Percentiles rank a stretch among this genome's conserved stretches.
These are phyloP conservation scores for Talaromyces stipitatus DNA, from an alignment of 495 filamentous ascomycete genomes.

Conservation along the genomic window DNA sequence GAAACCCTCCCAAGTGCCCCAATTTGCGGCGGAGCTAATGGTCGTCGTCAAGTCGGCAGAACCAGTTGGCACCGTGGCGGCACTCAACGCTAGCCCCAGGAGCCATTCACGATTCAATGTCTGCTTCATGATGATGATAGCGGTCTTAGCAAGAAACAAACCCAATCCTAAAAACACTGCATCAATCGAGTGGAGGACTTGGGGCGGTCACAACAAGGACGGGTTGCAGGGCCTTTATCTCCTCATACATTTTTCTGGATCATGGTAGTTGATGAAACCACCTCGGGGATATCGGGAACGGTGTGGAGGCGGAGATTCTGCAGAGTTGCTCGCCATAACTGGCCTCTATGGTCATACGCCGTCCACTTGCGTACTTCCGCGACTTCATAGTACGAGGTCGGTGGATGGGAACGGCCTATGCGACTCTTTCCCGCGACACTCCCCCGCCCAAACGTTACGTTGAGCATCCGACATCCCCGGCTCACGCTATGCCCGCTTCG, in stretches of 20 bases:
- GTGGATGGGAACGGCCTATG: no score
- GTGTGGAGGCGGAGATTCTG: neutral
- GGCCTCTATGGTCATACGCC: neutral
- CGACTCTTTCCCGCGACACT: neutral
- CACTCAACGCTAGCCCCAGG: neutral
- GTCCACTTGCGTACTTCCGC: neutral
- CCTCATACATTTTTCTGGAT: neutral
- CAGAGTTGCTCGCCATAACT: no score
- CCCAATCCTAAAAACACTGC: neutral
- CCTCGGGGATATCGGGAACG: neutral
- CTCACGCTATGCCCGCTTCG: neutral
- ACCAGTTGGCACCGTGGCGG: neutral
- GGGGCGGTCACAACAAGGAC: neutral
- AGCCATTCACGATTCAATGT: neutral
- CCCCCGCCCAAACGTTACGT: neutral
- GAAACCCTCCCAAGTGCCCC: constrained; percentile 33
- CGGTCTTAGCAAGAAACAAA: neutral
- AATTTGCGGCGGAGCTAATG: constrained; percentile 12
- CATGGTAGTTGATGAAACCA: neutral
- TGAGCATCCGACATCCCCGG: neutral
- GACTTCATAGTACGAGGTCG: neutral
- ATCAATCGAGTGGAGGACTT: neutral
- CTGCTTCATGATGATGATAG: neutral
- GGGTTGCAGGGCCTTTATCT: neutral
- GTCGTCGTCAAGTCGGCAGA: neutral